Evolutionary conservation across 164 flowering plant genomes (phyloP), one percentile per base, ranked within the genome.

Genomic region (Magnolia officinalis): DNA sequence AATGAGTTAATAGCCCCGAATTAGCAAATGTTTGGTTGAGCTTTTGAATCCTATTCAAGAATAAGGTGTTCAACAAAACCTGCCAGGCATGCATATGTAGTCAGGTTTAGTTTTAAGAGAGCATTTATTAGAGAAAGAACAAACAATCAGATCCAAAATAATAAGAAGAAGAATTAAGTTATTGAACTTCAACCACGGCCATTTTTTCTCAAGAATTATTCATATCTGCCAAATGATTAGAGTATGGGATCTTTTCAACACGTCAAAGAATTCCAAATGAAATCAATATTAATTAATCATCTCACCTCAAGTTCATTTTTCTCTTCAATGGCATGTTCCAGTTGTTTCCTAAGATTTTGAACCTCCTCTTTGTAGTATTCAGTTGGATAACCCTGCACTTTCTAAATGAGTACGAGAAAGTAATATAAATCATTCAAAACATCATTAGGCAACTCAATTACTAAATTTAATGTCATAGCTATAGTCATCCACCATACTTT

Each of bases 251-350:
- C n/a, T 21, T 24, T 68, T 37, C 71, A 68, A 31, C 8, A 67
- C 13, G 16, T 69, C 31, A 58, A 63, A 20, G 4, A 70, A 70
- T 29, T 49, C 58, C 13, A 70, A 49, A 50, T 70, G 71, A 68
- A 29, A 68, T 29, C 29, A 68, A 31, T 69, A 58, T 31, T 3
- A 50, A 26, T 26, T 26, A 26, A 26, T 51, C 16, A 45, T 77
- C 87, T 67, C 55, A 93, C 99, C 99, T 91, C 82, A 37, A 91
- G 84, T 76, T 90, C 91, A 81, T 87, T 80, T 84, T 87, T 94
- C 81, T 92, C 92, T 70, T 84, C 79, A 68, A 76, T 76, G 63
- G 86, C 85, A 73, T 78, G 65, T 72, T 89, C 83, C 81, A 96
- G 71, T 76, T 90, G 89, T 77, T 80, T 87, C 82, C 82, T 89